Base-by-base conservation (phyloP, 345 rosid species). In the Iberis pinnata region DNA sequence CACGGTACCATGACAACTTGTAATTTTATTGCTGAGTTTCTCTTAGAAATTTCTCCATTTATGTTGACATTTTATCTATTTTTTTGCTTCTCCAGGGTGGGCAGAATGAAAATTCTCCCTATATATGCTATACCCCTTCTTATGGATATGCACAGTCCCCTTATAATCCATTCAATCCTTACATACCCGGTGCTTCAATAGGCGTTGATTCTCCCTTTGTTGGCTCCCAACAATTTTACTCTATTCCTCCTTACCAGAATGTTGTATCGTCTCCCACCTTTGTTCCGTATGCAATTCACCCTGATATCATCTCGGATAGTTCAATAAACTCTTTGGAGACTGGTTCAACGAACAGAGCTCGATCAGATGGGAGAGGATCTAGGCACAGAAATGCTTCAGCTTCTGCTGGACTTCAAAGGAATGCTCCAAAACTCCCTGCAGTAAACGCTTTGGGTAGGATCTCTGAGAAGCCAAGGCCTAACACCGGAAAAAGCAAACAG, bases 101-200 rank as follows among this genome's bases (percentile, higher is more conserved):
- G 41, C 88, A 87, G 69, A 76, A 68, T 70, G 96, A 90, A 73
- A 74, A 41, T 76, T 76, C 77, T 64, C 95, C 95, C 53, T 90
- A 74, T 73, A 69, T 84, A 71, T 90, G 76, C 80, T 83, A 79
- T 70, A 68, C 95, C 15, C 93, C 98, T 54, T 70, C 73, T 67
- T 81, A 79, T 72, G 98, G 83, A 64, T 82, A 76, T 75, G 84
- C 84, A 62, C 85, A 90, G 71, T 76, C 93, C 71, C 77, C 93
- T 65, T 88, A 82, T 72, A 82, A 90, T 75, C 95, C 95, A 41
- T 87, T 75, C 73, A 84, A 90, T 68, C 92, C 96, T 53, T 84
- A 83, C 70, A 81, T 88, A 53, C 92, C 98, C 26, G 96, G 93
- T 44, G 93, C 95, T 32, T 22, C 75, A 58, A 59, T 82, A 41